Evolutionary conservation across 2,329 filamentous ascomycete species (phyloP).

Genomic region (Pezicula neosporulosa): DNA sequence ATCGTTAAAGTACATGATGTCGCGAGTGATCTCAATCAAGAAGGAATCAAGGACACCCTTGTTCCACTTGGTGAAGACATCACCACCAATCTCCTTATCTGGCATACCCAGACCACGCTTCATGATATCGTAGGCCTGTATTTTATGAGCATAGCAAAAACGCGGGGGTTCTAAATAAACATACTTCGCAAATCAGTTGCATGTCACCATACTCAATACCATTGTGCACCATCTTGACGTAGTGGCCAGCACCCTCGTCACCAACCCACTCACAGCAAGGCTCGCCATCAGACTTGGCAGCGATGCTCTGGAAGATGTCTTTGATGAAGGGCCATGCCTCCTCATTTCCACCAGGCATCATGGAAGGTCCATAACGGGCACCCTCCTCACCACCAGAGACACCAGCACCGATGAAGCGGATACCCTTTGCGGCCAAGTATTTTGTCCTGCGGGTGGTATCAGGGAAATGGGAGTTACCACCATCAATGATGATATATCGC

Average conservation of each 20-base stretch:
- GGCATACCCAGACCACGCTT: conserved; percentile 91
- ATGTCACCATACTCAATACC: conserved; percentile 99
- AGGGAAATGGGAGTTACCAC: conserved; percentile 98
- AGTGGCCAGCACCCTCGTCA: conserved; percentile 98
- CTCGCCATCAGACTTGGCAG: conserved; percentile 96
- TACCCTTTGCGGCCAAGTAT: conserved; percentile 82
- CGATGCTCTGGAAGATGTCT: conserved; percentile 97
- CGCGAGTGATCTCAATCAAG: conserved; percentile 97
- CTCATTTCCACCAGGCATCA: conserved; percentile 99
- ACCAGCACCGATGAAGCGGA: conserved; percentile 94
- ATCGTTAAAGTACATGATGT: conserved; percentile 98
- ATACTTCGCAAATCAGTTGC: conserved; percentile 98
- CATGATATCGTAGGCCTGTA: conserved; percentile 97
- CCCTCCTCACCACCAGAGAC: conserved; percentile 99
- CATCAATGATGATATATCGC: conserved; percentile 99
- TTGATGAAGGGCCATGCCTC: conserved; percentile 98
- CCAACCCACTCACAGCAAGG: conserved; percentile 99
- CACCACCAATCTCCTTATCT: conserved; percentile 93
- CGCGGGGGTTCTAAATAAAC: conserved; percentile 21
- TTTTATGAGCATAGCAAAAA: conserved; percentile 9
- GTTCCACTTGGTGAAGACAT: conserved; percentile 95
- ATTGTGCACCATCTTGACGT: conserved; percentile 99
- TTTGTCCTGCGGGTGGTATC: conserved; percentile 96
- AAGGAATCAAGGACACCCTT: conserved; percentile 98
- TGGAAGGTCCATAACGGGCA: conserved; percentile 92